Conservation (phyloP, 768 basidiomycete genomes). For the Pleurotus tuoliensis region DNA sequence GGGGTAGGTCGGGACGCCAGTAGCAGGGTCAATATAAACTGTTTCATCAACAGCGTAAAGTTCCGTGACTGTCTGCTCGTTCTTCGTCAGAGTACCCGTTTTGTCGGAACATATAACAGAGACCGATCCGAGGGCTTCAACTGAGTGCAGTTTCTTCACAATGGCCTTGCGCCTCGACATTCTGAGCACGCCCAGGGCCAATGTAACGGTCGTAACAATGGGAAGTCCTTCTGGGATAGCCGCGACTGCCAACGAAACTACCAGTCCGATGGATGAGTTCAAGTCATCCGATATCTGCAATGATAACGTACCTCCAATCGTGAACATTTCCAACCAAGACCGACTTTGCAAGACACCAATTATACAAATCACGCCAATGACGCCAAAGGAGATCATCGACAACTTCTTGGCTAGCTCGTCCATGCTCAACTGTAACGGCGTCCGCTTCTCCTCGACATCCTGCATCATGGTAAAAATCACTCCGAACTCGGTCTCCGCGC, state of each 20-base stretch:
- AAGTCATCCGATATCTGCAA: background rate
- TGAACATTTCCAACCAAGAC: conserved; percentile 97
- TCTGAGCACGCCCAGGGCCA: conserved; percentile 88
- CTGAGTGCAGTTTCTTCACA: conserved; percentile 94
- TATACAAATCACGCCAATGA: conserved; percentile 91
- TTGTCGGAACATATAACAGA: conserved; percentile 99
- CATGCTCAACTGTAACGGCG: conserved; percentile 91
- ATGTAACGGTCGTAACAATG: conserved; percentile 95
- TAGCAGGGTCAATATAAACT: conserved; percentile 57
- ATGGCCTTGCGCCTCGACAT: conserved; percentile 96
- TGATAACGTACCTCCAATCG: conserved; percentile 78
- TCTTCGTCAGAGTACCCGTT: conserved; percentile 93
- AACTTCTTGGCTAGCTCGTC: conserved; percentile 94
- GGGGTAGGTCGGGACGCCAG: conserved; percentile 27
- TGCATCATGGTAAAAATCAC: conserved; percentile 99
- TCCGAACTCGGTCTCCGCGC: conserved; percentile 89
- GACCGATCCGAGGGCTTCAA: conserved; percentile 90
- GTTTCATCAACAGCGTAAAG: conserved; percentile 85
- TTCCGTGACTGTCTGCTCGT: conserved; percentile 93
- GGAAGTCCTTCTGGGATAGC: conserved; percentile 97
- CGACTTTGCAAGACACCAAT: conserved; percentile 84
- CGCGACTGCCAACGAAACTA: conserved; percentile 96
- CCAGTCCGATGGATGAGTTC: background rate
- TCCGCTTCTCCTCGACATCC: conserved; percentile 92
- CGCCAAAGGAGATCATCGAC: conserved; percentile 85